Percentiles rank a stretch among this genome's conserved stretches.
Evolutionary conservation across 352 stramenopile genomes (phyloP).

Genomic region (Globisporangium barbulae): DNA sequence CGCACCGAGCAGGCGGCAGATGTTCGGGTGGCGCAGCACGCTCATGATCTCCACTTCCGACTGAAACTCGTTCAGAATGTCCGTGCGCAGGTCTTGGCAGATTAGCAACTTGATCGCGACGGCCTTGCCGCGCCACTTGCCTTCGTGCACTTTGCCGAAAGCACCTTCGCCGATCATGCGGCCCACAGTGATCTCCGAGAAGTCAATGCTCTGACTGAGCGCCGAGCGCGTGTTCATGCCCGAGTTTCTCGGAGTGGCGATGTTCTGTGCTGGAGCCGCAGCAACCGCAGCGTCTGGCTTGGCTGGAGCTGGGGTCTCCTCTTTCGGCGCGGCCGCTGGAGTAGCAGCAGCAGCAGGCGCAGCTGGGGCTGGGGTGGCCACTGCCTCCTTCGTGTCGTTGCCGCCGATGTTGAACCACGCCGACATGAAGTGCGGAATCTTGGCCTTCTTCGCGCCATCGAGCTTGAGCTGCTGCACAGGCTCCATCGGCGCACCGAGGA

Average conservation of each 20-base stretch:
- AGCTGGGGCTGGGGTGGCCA: constrained; percentile 19
- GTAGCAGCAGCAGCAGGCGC: constrained; percentile 7
- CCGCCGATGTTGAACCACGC: constrained; percentile 61
- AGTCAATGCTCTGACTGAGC: constrained; percentile 57
- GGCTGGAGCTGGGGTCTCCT: background rate
- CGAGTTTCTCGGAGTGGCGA: background rate
- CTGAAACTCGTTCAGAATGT: constrained; percentile 67
- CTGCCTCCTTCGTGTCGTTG: constrained; percentile 34
- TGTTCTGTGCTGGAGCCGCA: constrained; percentile 5
- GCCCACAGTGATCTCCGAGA: constrained; percentile 51
- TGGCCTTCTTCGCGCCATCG: constrained; percentile 65
- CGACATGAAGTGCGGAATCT: constrained; percentile 70
- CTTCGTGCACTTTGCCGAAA: constrained; percentile 69
- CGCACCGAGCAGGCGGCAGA: constrained; percentile 93
- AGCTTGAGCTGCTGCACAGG: constrained; percentile 61
- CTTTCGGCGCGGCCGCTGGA: background rate
- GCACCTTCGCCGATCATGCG: constrained; percentile 65
- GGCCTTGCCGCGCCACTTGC: constrained; percentile 60
- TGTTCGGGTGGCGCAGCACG: constrained; percentile 92
- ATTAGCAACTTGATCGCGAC: constrained; percentile 70
- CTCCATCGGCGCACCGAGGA: constrained; percentile 43
- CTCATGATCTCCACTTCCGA: constrained; percentile 77
- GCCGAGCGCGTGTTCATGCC: constrained; percentile 18
- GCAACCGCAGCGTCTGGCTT: background rate
- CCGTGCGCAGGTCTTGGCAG: constrained; percentile 56